A percentile compares a stretch with the other conserved stretches of the same genome.
These are phyloP conservation scores for Dianthus caryophyllus DNA, from an alignment of 148 eudicot species.

Conservation along the genomic window DNA sequence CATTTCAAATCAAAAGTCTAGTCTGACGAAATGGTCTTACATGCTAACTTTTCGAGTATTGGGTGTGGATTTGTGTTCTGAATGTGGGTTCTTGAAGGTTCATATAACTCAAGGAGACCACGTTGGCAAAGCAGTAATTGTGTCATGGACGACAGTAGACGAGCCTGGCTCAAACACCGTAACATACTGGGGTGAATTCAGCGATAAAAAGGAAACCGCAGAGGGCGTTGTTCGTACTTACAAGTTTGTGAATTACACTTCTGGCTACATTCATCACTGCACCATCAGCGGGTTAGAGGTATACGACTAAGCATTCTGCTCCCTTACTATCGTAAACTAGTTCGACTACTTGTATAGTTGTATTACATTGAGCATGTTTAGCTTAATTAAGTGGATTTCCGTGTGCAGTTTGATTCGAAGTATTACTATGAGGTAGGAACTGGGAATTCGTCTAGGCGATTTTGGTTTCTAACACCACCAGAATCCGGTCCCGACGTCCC, in stretches of 20 bases:
- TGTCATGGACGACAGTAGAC: conserved; percentile 74
- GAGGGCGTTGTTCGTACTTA: conserved; percentile 48
- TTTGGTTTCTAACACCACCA: conserved; percentile 82
- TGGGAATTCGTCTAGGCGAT: conserved; percentile 47
- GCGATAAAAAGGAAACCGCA: conserved; percentile 29
- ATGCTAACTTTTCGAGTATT: conserved; percentile 3
- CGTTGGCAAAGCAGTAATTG: conserved; percentile 57
- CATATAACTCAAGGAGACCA: conserved; percentile 84
- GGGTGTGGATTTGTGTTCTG: neutral
- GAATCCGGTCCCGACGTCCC: conserved; percentile 71
- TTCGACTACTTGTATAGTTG: neutral
- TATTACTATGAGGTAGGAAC: conserved; percentile 66
- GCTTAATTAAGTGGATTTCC: neutral
- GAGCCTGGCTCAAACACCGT: conserved; percentile 66
- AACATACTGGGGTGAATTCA: conserved; percentile 52
- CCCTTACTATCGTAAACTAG: neutral
- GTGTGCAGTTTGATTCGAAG: conserved; percentile 60
- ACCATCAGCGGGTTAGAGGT: conserved; percentile 66
- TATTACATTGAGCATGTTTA: neutral
- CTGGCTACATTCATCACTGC: conserved; percentile 78
- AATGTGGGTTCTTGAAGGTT: conserved; percentile 41
- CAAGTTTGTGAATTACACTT: conserved; percentile 66
- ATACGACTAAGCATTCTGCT: conserved; percentile 2
- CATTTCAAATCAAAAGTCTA: too few relatives aligned
- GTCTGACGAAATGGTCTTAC: neutral